Evolutionary conservation across 106 monocot species (phyloP).

Genomic region (Platanthera guangdongensis): DNA sequence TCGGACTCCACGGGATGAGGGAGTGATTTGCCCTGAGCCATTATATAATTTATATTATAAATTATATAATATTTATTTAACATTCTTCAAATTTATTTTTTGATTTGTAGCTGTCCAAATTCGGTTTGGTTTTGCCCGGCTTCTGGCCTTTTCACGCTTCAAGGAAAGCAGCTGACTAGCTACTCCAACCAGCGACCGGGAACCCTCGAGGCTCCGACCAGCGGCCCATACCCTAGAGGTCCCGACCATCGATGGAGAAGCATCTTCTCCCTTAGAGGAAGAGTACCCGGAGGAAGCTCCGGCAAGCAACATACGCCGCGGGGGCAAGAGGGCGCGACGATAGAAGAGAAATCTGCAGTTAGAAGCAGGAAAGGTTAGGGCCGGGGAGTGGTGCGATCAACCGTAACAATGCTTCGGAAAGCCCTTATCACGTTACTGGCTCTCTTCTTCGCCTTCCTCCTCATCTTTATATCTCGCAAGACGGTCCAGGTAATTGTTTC

Average conservation of each 20-base stretch:
- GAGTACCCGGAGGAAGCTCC: neutral
- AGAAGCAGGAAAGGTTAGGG: neutral
- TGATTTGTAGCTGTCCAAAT: too few species aligned
- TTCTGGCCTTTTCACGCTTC: neutral
- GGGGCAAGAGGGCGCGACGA: neutral
- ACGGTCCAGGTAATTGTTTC: conserved; percentile 4
- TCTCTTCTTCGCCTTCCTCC: neutral
- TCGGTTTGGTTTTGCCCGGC: too few species aligned
- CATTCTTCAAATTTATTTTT: too few species aligned
- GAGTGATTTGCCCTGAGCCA: too few species aligned
- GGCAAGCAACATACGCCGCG: neutral
- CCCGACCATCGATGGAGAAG: too few species aligned
- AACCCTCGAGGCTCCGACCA: neutral
- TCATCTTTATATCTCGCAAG: conserved; percentile 1
- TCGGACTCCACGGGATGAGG: too few species aligned
- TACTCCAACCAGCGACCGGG: neutral
- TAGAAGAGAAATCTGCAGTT: neutral
- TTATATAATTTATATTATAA: too few species aligned
- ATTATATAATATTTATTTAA: too few species aligned
- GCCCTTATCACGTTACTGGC: neutral
- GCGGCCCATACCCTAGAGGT: neutral
- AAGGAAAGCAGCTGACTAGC: neutral
- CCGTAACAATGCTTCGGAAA: conserved; percentile 3
- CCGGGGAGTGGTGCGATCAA: neutral
- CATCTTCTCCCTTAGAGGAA: neutral